A percentile compares a stretch with the other conserved stretches of the same genome.
phyloP scores from a whole-genome alignment of 2,329 filamentous ascomycete species.

The Scolecobasidium constrictum region DNA sequence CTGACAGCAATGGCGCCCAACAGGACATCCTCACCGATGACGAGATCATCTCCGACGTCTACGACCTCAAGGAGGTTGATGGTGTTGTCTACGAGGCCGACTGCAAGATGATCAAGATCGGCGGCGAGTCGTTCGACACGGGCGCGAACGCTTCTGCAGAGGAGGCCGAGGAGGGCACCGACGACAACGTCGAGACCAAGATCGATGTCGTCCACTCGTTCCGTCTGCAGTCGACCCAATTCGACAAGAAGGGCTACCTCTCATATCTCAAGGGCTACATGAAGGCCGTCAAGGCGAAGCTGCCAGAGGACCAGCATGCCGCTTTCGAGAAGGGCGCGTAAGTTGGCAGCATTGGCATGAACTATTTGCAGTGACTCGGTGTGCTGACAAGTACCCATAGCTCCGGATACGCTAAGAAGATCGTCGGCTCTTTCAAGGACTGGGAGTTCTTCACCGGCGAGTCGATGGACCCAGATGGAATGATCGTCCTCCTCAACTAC shows the following conservation, averaged over 20 bases:
- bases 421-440: constrained; percentile 83
- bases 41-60: constrained; percentile 96
- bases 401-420: constrained; percentile 72
- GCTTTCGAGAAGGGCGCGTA: constrained; percentile 70
- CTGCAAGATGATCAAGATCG: constrained; percentile 80
- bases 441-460: constrained; percentile 91
- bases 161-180: constrained; percentile 61
- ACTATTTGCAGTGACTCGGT: too few relatives aligned
- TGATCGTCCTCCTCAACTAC: constrained; percentile 95
- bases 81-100: constrained; percentile 80
- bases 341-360: too few relatives aligned
- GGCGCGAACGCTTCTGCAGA: constrained; percentile 97
- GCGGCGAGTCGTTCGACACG: constrained; percentile 62
- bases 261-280: constrained; percentile 92
- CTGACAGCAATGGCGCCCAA: constrained; percentile 11
- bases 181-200: constrained; percentile 62
- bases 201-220: constrained; percentile 93
- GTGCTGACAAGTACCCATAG: too few relatives aligned
- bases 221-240: constrained; percentile 66
- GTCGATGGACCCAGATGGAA: constrained; percentile 86
- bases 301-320: constrained; percentile 59
- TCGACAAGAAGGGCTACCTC: constrained; percentile 84
- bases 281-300: constrained; percentile 68
- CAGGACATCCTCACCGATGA: constrained; percentile 84
- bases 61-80: constrained; percentile 70